phyloP scores from a whole-genome alignment of 768 basidiomycete genomes.

The Suillus variegatus region DNA sequence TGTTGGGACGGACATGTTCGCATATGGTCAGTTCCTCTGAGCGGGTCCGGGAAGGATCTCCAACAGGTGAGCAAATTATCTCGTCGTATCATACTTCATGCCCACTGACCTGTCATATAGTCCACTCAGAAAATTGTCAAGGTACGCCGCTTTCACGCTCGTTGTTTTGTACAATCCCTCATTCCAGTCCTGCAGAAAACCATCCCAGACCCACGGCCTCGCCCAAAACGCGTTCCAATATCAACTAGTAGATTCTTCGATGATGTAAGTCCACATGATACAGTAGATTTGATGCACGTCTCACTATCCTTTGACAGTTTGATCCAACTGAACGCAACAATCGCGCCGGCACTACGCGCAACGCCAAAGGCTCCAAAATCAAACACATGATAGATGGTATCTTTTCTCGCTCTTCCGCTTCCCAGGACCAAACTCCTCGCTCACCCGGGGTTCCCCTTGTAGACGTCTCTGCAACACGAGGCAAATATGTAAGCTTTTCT shows the following conservation, averaged over 20 bases:
- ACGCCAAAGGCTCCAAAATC: not conserved
- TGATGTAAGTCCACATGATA: not conserved
- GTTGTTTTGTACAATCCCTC: not conserved
- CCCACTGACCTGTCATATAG: not conserved
- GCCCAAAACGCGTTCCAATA: not conserved
- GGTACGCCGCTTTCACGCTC: not conserved
- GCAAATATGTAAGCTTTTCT: not conserved
- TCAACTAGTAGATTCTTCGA: not conserved
- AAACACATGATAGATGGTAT: not conserved
- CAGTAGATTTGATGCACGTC: not conserved
- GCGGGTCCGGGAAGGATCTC: not conserved
- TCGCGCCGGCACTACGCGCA: not conserved
- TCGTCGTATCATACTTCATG: too few relatives aligned
- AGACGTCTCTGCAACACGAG: not conserved
- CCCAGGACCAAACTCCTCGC: not conserved
- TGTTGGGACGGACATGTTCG: not conserved
- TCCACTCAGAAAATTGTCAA: not conserved
- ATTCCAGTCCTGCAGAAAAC: not conserved
- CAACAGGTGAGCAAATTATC: not conserved
- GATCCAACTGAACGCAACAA: not conserved
- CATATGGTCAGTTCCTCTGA: not conserved
- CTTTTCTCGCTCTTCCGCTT: not conserved
- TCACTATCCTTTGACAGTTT: not conserved
- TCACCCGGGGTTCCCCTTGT: not conserved
- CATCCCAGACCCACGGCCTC: not conserved